Conservation (phyloP, 106 monocot species). For the Phalaenopsis aphrodite region DNA sequence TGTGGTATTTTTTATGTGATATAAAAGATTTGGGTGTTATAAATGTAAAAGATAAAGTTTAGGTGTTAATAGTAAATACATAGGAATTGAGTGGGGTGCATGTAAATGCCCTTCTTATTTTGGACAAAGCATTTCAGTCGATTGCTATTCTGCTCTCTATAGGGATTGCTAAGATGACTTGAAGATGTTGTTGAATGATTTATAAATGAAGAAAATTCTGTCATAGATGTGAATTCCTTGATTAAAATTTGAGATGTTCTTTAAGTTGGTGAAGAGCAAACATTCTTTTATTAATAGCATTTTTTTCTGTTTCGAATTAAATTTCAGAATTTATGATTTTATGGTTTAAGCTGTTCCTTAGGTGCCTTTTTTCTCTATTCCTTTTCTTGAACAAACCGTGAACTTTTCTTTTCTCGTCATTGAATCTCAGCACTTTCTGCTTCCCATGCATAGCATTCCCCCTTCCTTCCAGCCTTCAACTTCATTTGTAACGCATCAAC, state of each 20-base stretch:
- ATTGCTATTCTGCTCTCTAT: too few species aligned
- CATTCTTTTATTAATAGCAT: background rate
- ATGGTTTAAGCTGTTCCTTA: background rate
- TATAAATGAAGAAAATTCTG: background rate
- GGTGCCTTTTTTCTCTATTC: background rate
- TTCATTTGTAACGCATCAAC: background rate
- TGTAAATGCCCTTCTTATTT: too few species aligned
- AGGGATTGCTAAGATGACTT: background rate
- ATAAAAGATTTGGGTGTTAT: too few species aligned
- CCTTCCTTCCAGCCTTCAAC: background rate
- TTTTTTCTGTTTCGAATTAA: background rate
- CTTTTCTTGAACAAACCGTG: background rate
- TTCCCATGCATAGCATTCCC: background rate
- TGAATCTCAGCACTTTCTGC: background rate
- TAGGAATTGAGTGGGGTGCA: too few species aligned
- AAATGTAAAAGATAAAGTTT: too few species aligned
- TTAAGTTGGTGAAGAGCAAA: background rate
- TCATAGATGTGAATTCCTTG: background rate
- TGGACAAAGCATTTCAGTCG: too few species aligned
- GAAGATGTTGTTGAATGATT: background rate
- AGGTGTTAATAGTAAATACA: too few species aligned
- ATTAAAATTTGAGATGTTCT: background rate
- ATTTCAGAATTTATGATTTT: background rate
- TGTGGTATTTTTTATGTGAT: too few species aligned
- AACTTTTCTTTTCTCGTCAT: background rate